phyloP scores from a whole-genome alignment of 1,284 basidiomycete species.

The Leccinum pachyderme region DNA sequence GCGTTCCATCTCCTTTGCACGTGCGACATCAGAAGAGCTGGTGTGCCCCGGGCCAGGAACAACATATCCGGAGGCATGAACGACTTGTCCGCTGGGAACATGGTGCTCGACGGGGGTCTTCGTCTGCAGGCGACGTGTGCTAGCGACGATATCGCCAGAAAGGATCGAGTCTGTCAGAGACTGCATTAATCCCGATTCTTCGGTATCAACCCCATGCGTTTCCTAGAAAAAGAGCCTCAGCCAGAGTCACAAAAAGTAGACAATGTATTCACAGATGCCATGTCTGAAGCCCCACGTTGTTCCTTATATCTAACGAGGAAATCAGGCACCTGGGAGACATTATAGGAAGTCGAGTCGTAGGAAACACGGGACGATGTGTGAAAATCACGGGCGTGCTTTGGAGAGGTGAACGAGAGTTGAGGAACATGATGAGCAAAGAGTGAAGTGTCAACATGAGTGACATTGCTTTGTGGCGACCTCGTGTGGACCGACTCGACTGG shows the following conservation, averaged over 20 bases:
- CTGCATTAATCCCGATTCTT: conserved; percentile 24
- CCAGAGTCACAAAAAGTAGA: background rate
- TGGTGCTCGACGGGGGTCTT: conserved; percentile 32
- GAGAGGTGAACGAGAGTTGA: conserved; percentile 3
- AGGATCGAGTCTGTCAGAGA: conserved; percentile 24
- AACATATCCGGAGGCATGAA: conserved; percentile 35
- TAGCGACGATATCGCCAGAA: conserved; percentile 29
- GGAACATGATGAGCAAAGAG: background rate
- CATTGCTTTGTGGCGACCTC: background rate
- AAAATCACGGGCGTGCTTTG: conserved; percentile 24
- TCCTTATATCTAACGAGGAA: conserved; percentile 32
- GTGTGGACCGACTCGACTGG: background rate
- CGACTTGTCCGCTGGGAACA: conserved; percentile 17
- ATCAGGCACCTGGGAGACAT: conserved; percentile 25
- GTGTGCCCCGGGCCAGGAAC: conserved; percentile 31
- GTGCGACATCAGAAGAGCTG: conserved; percentile 23
- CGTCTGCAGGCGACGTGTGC: conserved; percentile 24
- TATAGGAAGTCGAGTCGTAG: conserved; percentile 30
- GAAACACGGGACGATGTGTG: conserved; percentile 27
- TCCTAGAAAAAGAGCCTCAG: background rate
- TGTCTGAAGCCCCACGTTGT: conserved; percentile 5
- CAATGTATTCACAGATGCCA: conserved; percentile 9
- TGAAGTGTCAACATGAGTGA: background rate
- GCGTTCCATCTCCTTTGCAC: conserved; percentile 26
- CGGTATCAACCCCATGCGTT: background rate